Evolutionary conservation across 192 early-diverging fungal species (phyloP).

Genomic region (Lobosporangium transversale): DNA sequence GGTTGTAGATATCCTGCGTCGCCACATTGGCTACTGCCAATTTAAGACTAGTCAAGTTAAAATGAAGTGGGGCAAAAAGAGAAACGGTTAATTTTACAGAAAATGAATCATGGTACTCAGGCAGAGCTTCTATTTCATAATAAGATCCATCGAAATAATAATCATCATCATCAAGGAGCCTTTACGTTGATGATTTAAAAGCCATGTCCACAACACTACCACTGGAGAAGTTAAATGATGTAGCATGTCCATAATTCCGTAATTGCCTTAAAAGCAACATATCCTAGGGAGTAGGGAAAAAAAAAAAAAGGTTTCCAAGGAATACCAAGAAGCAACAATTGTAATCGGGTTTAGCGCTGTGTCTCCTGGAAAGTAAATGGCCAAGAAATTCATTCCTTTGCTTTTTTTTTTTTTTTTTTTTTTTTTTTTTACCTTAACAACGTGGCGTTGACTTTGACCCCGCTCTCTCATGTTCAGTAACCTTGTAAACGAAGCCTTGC

Average conservation of each 20-base stretch:
- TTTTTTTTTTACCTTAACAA: conserved; percentile 10
- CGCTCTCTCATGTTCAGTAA: conserved; percentile 7
- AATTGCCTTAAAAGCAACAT: conserved; percentile 2
- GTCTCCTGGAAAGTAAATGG: no score
- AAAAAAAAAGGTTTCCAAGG: no score
- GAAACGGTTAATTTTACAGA: no score
- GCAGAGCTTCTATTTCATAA: background rate
- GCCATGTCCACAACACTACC: conserved; percentile 44
- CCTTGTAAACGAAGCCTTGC: background rate
- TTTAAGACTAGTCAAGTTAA: conserved; percentile 9
- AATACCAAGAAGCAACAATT: no score
- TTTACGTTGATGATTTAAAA: conserved; percentile 23
- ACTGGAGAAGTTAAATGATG: conserved; percentile 29
- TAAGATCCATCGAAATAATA: background rate
- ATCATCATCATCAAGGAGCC: background rate
- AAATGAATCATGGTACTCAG: background rate
- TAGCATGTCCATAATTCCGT: conserved; percentile 14
- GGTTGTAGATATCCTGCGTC: conserved; percentile 39
- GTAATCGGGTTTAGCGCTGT: no score
- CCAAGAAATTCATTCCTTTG: no score
- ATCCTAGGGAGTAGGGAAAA: conserved; percentile 8
- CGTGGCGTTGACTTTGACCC: background rate
- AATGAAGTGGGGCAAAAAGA: no score
- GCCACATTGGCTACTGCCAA: conserved; percentile 33
- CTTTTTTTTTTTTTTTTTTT: no score